Evolutionary conservation across 805 yeast genomes (phyloP), one percentile per base, ranked within the genome.

Genomic region (Lipomyces starkeyi): DNA sequence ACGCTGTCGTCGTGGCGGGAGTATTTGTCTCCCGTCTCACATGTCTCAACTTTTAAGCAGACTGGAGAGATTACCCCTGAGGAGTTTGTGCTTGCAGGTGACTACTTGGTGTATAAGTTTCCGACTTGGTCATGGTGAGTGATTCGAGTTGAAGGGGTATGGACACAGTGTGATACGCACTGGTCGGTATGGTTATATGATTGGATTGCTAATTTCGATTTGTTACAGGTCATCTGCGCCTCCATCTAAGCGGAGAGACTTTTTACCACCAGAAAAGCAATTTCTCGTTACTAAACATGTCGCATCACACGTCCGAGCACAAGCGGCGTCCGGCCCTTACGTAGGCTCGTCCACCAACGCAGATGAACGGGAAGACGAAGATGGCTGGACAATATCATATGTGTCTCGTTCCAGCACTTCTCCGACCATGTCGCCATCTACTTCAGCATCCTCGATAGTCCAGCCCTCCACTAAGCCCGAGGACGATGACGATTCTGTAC

Each of bases 21-120:
- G 78, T 94, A 93, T 76, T 81, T 95, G 64, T 94, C 99, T 2
- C 99, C 99, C 1, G 88, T 94, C 1, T 85, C 89, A 57, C 91
- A 93, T 78, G 85, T 82, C n/a, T 93, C 98, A 32, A 91, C 95
- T 20, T 95, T 93, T 80, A 83, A 87, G 64, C 80, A 84, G 60
- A 91, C 97, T 0, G 99, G 99, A 3, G 95, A 94, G 77, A 88
- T 95, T 62, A 91, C 97, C 0, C 99, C 99, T 0, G 97, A 91
- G 63, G 99, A 95, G 78, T 95, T 95, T 80, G 94, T 93, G 9
- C 83, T 82, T 64, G 98, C 99, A 2, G 99, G 99, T 27, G 98
- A 95, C 78, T 95, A 92, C 78, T 81, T 95, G 66, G 93, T 89
- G 40, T 88, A 87, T 78, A 91, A 90, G 82, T 95, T 95, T 77